phyloP scores from a whole-genome alignment of 257 asterid species.

The Leptodermis oblonga region DNA sequence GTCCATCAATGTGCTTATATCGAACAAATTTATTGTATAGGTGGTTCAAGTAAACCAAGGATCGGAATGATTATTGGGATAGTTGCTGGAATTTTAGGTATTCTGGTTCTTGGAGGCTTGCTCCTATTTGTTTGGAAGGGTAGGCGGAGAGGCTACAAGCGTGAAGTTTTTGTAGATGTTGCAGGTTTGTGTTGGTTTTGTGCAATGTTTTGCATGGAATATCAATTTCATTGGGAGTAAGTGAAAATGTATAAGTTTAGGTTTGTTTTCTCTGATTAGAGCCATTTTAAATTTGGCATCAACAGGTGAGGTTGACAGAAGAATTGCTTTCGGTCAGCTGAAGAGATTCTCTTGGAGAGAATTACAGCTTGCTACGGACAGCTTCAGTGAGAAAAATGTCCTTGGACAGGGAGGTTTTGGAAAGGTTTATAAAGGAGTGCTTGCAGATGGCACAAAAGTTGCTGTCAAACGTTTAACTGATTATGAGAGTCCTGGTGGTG shows the following conservation, averaged over 20 bases:
- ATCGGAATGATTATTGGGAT: slow-evolving; percentile 60
- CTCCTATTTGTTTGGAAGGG: slow-evolving; percentile 58
- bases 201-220: neutral
- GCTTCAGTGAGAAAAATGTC: slow-evolving; percentile 76
- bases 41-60: slow-evolving; percentile 56
- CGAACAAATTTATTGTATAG: slow-evolving; percentile 28
- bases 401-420: slow-evolving; percentile 99
- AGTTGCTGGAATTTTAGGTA: slow-evolving; percentile 50
- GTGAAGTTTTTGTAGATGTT: slow-evolving; percentile 84
- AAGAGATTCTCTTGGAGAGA: slow-evolving; percentile 95
- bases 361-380: slow-evolving; percentile 82
- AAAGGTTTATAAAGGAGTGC: slow-evolving; percentile 85
- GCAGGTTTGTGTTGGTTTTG: slow-evolving; percentile 49
- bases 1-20: neutral
- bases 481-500: slow-evolving; percentile 94
- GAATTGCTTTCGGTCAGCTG: slow-evolving; percentile 88
- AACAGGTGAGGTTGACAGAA: slow-evolving; percentile 84
- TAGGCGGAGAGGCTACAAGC: slow-evolving; percentile 47
- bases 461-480: slow-evolving; percentile 91
- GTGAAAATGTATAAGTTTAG: neutral
- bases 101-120: slow-evolving; percentile 56
- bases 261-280: neutral
- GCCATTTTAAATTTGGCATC: neutral
- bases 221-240: neutral
- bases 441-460: slow-evolving; percentile 69